Percentiles rank a stretch among this genome's conserved stretches.
phyloP scores from a whole-genome alignment of 495 filamentous ascomycete genomes.

The Penicillium robsamsonii region DNA sequence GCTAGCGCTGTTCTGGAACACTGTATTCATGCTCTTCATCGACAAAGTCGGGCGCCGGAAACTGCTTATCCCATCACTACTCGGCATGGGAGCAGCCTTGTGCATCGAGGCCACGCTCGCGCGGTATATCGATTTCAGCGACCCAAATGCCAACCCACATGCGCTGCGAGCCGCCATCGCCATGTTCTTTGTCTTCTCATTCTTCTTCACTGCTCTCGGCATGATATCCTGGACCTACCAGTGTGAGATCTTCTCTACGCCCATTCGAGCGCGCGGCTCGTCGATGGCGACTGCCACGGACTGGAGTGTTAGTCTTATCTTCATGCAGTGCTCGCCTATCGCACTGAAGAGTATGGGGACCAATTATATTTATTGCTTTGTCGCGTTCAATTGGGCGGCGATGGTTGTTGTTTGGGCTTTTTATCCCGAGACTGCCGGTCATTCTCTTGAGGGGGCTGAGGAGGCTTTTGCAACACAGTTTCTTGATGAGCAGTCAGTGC shows the following conservation, averaged over 20 bases:
- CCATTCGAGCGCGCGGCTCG: slow-evolving; percentile 53
- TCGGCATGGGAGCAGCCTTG: slow-evolving; percentile 52
- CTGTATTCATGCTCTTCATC: slow-evolving; percentile 50
- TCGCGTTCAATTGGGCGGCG: slow-evolving; percentile 50
- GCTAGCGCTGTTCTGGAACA: slow-evolving; percentile 50
- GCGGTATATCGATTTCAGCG: slow-evolving; percentile 26
- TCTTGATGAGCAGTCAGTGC: slow-evolving; percentile 13
- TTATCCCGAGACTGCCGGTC: slow-evolving; percentile 54
- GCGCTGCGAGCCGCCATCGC: slow-evolving; percentile 54
- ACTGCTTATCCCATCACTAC: slow-evolving; percentile 51
- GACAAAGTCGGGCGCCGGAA: slow-evolving; percentile 53
- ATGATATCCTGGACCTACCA: slow-evolving; percentile 57
- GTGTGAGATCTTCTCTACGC: slow-evolving; percentile 57
- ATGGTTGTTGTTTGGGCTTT: slow-evolving; percentile 43
- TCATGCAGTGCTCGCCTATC: slow-evolving; percentile 56
- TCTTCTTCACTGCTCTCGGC: slow-evolving; percentile 54
- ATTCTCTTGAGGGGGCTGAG: slow-evolving; percentile 54
- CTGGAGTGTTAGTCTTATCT: slow-evolving; percentile 54
- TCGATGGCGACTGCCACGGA: slow-evolving; percentile 52
- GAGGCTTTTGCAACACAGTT: slow-evolving; percentile 37
- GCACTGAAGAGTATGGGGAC: slow-evolving; percentile 47
- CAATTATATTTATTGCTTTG: slow-evolving; percentile 55
- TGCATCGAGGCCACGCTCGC: slow-evolving; percentile 49
- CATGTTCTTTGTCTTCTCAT: slow-evolving; percentile 56
- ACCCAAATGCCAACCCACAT: slow-evolving; percentile 29